phyloP scores from a whole-genome alignment of 163 green algal genomes.

The Picocystis sp. region DNA sequence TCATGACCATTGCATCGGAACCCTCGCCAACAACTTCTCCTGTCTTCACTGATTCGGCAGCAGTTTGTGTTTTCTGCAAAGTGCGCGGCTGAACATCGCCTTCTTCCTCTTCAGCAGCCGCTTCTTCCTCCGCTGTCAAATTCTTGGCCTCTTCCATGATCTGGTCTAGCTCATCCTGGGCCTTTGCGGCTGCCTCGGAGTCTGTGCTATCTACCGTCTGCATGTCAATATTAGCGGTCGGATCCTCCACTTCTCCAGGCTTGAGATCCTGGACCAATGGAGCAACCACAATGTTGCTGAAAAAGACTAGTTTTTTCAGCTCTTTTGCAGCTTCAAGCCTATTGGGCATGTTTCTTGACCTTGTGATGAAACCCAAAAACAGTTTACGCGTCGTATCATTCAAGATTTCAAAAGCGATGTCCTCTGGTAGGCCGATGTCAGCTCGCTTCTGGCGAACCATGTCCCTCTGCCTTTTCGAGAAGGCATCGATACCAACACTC shows the following conservation, averaged over 20 bases:
- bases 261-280: slow-evolving; percentile 64
- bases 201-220: no score
- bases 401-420: slow-evolving; percentile 22
- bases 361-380: slow-evolving; percentile 53
- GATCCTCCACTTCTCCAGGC: slow-evolving; percentile 1
- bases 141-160: slow-evolving; percentile 18
- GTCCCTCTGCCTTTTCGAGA: neutral
- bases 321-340: slow-evolving; percentile 46
- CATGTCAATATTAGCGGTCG: neutral
- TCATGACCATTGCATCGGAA: slow-evolving; percentile 23
- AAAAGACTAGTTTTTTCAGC: slow-evolving; percentile 85
- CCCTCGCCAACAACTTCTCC: slow-evolving; percentile 25
- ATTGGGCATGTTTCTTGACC: slow-evolving; percentile 40
- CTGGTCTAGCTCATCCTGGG: slow-evolving; percentile 1
- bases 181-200: no score
- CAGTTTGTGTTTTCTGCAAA: slow-evolving; percentile 3
- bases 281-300: slow-evolving; percentile 67
- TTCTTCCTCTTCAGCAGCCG: slow-evolving; percentile 5
- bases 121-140: slow-evolving; percentile 11
- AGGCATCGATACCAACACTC: slow-evolving; percentile 7
- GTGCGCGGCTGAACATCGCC: slow-evolving; percentile 6
- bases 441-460: neutral
- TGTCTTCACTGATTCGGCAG: slow-evolving; percentile 12
- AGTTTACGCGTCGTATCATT: slow-evolving; percentile 24
- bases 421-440: slow-evolving; percentile 23